Percentiles rank a stretch among this genome's conserved stretches.
phyloP scores from a whole-genome alignment of 2,329 filamentous ascomycete genomes.

The Zarea fungicola region DNA sequence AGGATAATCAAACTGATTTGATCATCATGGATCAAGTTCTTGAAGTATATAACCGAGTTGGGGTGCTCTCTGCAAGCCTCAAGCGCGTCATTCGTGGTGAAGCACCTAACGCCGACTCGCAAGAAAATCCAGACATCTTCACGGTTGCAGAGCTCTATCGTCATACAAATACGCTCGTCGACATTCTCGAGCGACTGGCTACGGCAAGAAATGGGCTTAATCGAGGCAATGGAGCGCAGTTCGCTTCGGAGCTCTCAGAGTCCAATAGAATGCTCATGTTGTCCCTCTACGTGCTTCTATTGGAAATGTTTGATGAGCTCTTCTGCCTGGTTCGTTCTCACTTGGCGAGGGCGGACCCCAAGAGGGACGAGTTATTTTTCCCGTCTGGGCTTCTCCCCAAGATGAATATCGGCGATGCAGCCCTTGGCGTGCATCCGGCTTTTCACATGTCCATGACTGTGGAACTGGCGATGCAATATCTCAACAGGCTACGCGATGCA shows the following conservation, averaged over 20 bases:
- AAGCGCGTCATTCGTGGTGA: conserved; percentile 21
- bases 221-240: no score
- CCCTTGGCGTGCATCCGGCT: conserved; percentile 34
- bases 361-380: conserved; percentile 22
- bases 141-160: conserved; percentile 38
- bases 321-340: conserved; percentile 32
- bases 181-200: conserved; percentile 7
- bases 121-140: conserved; percentile 26
- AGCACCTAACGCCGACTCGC: conserved; percentile 16
- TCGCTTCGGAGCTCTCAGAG: not conserved
- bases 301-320: conserved; percentile 37
- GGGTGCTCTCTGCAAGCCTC: conserved; percentile 31
- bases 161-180: conserved; percentile 26
- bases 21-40: conserved; percentile 35
- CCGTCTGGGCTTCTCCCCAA: conserved; percentile 35
- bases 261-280: conserved; percentile 33
- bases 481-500: conserved; percentile 29
- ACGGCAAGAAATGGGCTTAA: conserved; percentile 2
- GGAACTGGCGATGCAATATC: conserved; percentile 37
- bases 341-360: conserved; percentile 24
- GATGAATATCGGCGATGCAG: conserved; percentile 36
- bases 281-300: conserved; percentile 33
- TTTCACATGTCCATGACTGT: conserved; percentile 38
- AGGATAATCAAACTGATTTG: conserved; percentile 14
- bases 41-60: conserved; percentile 32